phyloP scores from a whole-genome alignment of 2,329 filamentous ascomycete species.

The Ascochyta clinopodiicola region DNA sequence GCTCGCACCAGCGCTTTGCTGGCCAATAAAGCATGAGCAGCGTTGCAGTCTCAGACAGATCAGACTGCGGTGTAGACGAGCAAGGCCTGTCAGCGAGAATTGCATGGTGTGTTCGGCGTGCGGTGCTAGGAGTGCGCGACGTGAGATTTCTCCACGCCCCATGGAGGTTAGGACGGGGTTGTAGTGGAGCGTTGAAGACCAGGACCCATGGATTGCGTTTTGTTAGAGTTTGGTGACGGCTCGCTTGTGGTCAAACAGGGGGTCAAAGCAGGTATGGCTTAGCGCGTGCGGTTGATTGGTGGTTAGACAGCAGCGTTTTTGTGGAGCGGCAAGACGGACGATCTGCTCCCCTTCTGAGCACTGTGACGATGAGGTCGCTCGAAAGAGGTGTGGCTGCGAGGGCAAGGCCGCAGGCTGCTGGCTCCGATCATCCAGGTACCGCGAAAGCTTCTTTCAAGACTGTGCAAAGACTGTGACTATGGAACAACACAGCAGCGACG shows the following conservation, averaged over 20 bases:
- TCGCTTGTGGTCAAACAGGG: conserved; percentile 29
- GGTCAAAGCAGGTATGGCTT: conserved; percentile 21
- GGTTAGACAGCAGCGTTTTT: conserved; percentile 30
- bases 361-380: conserved; percentile 24
- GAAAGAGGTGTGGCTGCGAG: conserved; percentile 23
- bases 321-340: conserved; percentile 28
- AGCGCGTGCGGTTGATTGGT: conserved; percentile 28
- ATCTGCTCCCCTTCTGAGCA: conserved; percentile 29
- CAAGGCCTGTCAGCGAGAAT: conserved; percentile 7
- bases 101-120: no score
- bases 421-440: conserved; percentile 33
- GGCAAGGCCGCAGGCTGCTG: conserved; percentile 21
- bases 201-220: conserved; percentile 6
- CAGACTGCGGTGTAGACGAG: conserved; percentile 3
- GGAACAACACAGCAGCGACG: no score
- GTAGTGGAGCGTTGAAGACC: conserved; percentile 15
- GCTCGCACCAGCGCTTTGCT: conserved; percentile 19
- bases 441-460: conserved; percentile 10
- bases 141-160: conserved; percentile 10
- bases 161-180: conserved; percentile 15
- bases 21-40: conserved; percentile 24
- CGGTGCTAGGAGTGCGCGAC: neutral
- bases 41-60: neutral
- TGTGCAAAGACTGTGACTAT: no score
- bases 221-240: conserved; percentile 19